Evolutionary conservation across 2,329 filamentous ascomycete species (phyloP).

Genomic region (Penicillium rolfsii): DNA sequence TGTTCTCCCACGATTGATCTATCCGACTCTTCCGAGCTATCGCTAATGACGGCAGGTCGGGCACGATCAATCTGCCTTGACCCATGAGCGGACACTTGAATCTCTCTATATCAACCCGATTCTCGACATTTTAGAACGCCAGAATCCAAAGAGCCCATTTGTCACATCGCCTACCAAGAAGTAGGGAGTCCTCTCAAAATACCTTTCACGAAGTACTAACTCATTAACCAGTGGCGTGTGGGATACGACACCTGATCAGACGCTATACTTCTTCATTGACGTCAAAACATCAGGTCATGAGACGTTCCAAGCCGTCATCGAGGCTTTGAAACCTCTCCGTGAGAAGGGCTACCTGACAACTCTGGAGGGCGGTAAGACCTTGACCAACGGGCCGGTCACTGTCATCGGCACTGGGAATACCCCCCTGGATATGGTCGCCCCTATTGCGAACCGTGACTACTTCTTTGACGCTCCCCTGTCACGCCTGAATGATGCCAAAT

Average conservation of each 20-base stretch:
- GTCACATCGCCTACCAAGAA: slow-evolving; percentile 54
- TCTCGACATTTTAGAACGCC: slow-evolving; percentile 56
- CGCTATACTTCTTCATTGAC: slow-evolving; percentile 67
- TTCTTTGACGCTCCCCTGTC: slow-evolving; percentile 65
- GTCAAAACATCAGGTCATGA: slow-evolving; percentile 61
- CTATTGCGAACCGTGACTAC: slow-evolving; percentile 53
- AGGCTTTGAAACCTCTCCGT: slow-evolving; percentile 61
- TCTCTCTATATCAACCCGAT: slow-evolving; percentile 65
- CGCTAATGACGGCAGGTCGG: slow-evolving; percentile 51
- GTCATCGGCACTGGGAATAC: slow-evolving; percentile 65
- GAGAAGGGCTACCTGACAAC: slow-evolving; percentile 57
- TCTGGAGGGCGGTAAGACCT: slow-evolving; percentile 50
- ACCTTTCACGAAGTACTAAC: slow-evolving; percentile 1
- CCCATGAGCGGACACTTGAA: slow-evolving; percentile 56
- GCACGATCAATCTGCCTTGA: slow-evolving; percentile 58
- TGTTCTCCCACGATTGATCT: slow-evolving; percentile 21
- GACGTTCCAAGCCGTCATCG: slow-evolving; percentile 61
- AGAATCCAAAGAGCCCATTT: slow-evolving; percentile 60
- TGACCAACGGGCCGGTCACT: slow-evolving; percentile 59
- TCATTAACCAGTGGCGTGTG: slow-evolving; percentile 56
- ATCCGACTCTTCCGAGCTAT: neutral
- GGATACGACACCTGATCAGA: slow-evolving; percentile 59
- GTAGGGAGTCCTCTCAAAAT: slow-evolving; percentile 27
- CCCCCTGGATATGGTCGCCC: slow-evolving; percentile 52
- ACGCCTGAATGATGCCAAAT: slow-evolving; percentile 45